Base-by-base conservation (phyloP, 306 rosid species). In the Prunus davidiana region DNA sequence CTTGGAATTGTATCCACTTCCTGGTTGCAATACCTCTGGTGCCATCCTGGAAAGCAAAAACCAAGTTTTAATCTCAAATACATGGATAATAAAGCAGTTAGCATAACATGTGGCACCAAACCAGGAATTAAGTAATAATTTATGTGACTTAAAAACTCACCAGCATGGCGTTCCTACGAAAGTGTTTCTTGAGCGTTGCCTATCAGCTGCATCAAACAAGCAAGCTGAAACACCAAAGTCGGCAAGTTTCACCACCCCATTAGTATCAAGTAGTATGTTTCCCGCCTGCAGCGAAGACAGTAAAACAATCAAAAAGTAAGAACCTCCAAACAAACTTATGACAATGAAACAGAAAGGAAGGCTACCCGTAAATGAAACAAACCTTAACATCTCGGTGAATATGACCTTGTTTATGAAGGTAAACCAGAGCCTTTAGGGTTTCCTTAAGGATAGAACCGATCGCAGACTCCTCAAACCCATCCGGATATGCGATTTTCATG, bases 151-250 rank as follows among this genome's bases (percentile, higher is more conserved):
- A 27, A 73, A 69, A 61, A 70, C 49, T 76, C 78, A 90, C 99
- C 99, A 96, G 97, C 99, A 96, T 50, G 99, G 98, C 45, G 99
- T 96, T 65, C 99, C 99, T 2, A 91, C 98, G 15, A 96, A 91
- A 66, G 99, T 96, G 73, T 91, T 96, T 74, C 99, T 83, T 18
- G 96, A 83, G 3, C 97, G 93, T 67, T 87, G 99, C 45, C 99
- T 93, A 69, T 96, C 99, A 75, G 96, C 99, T 4, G 96, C 58
- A 69, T 96, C 99, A 78, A 89, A 96, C 97, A 93, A 81, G 86
- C 98, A 92, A 49, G 99, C 99, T 41, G 99, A 91, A 77, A 96
- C 99, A 49, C 99, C 99, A 62, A 93, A 96, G 82, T 96, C 99
- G 4, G 97, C 97, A 54, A 96, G 91, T 87, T 96, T 96, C 74